Conservation (phyloP, 495 filamentous ascomycete genomes). For the Glutinoglossum americanum region DNA sequence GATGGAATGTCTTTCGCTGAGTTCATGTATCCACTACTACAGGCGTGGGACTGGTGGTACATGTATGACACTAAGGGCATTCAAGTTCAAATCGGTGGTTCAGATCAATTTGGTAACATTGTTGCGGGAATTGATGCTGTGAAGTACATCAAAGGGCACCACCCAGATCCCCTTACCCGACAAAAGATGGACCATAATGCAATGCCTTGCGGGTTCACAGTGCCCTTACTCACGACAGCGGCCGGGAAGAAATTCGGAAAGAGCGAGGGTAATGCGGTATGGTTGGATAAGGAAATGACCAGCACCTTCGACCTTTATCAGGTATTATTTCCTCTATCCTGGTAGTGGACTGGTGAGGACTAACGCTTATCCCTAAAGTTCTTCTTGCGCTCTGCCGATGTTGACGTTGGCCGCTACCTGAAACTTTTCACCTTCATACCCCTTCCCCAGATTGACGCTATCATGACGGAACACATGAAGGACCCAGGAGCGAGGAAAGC, state of each 20-base stretch:
- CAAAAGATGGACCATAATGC: slow-evolving; percentile 8
- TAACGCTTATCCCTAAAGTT: slow-evolving; percentile 27
- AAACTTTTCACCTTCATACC: slow-evolving; percentile 86
- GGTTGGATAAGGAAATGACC: slow-evolving; percentile 70
- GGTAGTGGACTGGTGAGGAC: background rate
- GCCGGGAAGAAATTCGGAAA: slow-evolving; percentile 88
- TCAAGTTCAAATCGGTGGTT: slow-evolving; percentile 76
- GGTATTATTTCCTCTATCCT: slow-evolving; percentile 17
- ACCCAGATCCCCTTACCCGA: slow-evolving; percentile 11
- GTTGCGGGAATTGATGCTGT: slow-evolving; percentile 71
- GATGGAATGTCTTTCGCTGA: slow-evolving; percentile 89
- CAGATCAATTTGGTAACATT: slow-evolving; percentile 95
- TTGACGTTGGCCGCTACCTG: slow-evolving; percentile 54
- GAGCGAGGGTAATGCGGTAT: slow-evolving; percentile 81
- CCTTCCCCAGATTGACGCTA: slow-evolving; percentile 31
- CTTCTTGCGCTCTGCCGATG: slow-evolving; percentile 68
- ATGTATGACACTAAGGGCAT: slow-evolving; percentile 41
- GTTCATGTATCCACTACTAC: slow-evolving; percentile 80
- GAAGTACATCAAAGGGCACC: slow-evolving; percentile 40
- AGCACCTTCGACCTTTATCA: slow-evolving; percentile 69
- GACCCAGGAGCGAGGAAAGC: slow-evolving; percentile 51
- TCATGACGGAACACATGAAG: slow-evolving; percentile 42
- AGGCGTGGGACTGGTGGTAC: slow-evolving; percentile 93
- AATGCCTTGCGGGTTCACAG: slow-evolving; percentile 62
- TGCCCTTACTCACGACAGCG: slow-evolving; percentile 68